phyloP scores from a whole-genome alignment of 2,329 filamentous ascomycete species.

The Simplicillium aogashimaense region DNA sequence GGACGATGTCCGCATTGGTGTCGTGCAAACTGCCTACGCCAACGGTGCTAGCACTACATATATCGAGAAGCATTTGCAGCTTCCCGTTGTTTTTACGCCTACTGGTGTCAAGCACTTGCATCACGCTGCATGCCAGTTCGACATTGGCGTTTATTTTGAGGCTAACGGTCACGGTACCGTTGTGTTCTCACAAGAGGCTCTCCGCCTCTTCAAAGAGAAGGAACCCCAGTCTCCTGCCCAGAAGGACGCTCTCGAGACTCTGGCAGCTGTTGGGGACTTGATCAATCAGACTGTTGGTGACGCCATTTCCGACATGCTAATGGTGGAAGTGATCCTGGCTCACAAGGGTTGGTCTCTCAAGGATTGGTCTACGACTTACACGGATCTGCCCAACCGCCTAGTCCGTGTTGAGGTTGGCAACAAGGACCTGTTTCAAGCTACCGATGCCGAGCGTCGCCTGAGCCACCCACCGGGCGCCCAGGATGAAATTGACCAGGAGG shows the following conservation, averaged over 20 bases:
- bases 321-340: conserved; percentile 91
- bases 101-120: conserved; percentile 97
- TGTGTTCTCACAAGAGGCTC: conserved; percentile 79
- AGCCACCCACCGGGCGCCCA: conserved; percentile 72
- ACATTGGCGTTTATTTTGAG: conserved; percentile 97
- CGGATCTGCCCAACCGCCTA: conserved; percentile 89
- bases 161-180: conserved; percentile 97
- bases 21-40: conserved; percentile 95
- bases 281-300: conserved; percentile 99
- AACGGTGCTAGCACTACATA: conserved; percentile 93
- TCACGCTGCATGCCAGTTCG: conserved; percentile 89
- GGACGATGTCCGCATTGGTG: conserved; percentile 77
- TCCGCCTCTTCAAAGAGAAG: conserved; percentile 67
- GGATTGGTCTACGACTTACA: conserved; percentile 90
- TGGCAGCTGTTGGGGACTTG: conserved; percentile 74
- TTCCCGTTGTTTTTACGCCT: conserved; percentile 86
- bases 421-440: conserved; percentile 82
- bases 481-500: conserved; percentile 74
- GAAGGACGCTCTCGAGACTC: conserved; percentile 76
- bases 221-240: conserved; percentile 87
- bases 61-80: conserved; percentile 74
- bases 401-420: conserved; percentile 83
- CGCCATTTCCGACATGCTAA: conserved; percentile 87
- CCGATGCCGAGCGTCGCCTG: conserved; percentile 83
- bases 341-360: conserved; percentile 86